phyloP scores from a whole-genome alignment of 1,139 yeast genomes.

The Candida tunisiensis region DNA sequence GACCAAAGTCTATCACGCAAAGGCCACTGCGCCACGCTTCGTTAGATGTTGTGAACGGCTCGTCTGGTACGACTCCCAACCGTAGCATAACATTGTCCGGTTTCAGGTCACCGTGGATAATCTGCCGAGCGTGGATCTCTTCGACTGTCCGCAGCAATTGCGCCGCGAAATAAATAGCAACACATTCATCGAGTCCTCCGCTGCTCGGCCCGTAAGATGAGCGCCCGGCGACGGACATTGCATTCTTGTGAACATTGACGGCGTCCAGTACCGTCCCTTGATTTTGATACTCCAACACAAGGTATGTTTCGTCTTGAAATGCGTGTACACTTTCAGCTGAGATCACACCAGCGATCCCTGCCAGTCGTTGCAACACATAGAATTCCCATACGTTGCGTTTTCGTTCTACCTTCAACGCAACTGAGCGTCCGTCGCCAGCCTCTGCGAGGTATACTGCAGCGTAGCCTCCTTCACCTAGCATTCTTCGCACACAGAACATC shows the following conservation, averaged over 20 bases:
- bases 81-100: slow-evolving; percentile 80
- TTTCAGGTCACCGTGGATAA: slow-evolving; percentile 75
- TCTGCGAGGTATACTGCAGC: slow-evolving; percentile 70
- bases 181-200: slow-evolving; percentile 35
- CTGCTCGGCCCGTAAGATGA: too few relatives aligned
- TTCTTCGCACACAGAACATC: slow-evolving; percentile 34
- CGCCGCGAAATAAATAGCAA: slow-evolving; percentile 46
- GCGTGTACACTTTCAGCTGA: slow-evolving; percentile 35
- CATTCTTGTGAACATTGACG: slow-evolving; percentile 24
- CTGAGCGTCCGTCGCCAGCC: slow-evolving; percentile 32
- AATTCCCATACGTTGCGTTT: slow-evolving; percentile 75
- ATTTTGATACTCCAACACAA: slow-evolving; percentile 47
- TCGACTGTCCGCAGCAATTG: slow-evolving; percentile 48
- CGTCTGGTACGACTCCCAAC: slow-evolving; percentile 21
- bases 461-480: slow-evolving; percentile 67
- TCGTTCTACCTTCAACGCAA: slow-evolving; percentile 60
- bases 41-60: slow-evolving; percentile 5
- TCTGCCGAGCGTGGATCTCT: slow-evolving; percentile 41
- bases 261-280: slow-evolving; percentile 70
- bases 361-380: slow-evolving; percentile 33
- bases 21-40: slow-evolving; percentile 29
- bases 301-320: slow-evolving; percentile 58
- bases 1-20: slow-evolving; percentile 66
- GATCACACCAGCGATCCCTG: slow-evolving; percentile 23
- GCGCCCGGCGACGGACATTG: not conserved